Percentiles rank a stretch among this genome's conserved stretches.
phyloP scores from a whole-genome alignment of 1,284 basidiomycete genomes.

The Gymnopus androsaceus region DNA sequence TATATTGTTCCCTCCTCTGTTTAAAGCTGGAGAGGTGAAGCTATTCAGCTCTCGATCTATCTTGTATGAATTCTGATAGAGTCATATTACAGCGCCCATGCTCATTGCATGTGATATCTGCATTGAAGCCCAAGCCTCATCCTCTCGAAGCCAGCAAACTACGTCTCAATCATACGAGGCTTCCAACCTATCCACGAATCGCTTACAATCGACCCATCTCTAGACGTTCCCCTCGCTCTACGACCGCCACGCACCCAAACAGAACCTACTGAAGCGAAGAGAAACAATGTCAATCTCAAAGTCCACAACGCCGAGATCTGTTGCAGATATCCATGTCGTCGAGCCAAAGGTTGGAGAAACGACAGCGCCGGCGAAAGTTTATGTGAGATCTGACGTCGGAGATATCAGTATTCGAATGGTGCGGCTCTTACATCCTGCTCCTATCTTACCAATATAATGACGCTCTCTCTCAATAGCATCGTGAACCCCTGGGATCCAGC shows the following conservation, averaged over 20 bases:
- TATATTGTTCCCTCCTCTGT: too few species aligned
- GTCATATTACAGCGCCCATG: too few species aligned
- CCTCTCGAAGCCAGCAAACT: neutral
- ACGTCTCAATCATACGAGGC: neutral
- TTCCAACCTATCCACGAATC: slow-evolving; percentile 1
- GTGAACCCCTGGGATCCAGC: too few species aligned
- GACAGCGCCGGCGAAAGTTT: neutral
- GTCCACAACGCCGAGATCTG: neutral
- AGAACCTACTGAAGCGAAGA: neutral
- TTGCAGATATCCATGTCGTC: neutral
- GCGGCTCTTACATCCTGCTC: too few species aligned
- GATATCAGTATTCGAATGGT: neutral
- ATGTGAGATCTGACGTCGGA: neutral
- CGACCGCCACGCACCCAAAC: neutral
- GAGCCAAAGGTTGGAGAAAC: neutral
- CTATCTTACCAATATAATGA: neutral
- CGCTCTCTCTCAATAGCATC: neutral
- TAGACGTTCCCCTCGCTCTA: neutral
- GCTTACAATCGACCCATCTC: neutral
- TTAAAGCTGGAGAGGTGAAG: too few species aligned
- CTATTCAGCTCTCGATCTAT: too few species aligned
- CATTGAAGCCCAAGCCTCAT: too few species aligned
- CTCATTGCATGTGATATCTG: too few species aligned
- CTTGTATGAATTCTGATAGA: too few species aligned
- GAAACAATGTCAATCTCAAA: neutral